Percentiles rank a stretch among this genome's conserved stretches.
These are phyloP conservation scores for Botryobasidium botryosum DNA, from an alignment of 768 basidiomycete species.

Conservation along the genomic window DNA sequence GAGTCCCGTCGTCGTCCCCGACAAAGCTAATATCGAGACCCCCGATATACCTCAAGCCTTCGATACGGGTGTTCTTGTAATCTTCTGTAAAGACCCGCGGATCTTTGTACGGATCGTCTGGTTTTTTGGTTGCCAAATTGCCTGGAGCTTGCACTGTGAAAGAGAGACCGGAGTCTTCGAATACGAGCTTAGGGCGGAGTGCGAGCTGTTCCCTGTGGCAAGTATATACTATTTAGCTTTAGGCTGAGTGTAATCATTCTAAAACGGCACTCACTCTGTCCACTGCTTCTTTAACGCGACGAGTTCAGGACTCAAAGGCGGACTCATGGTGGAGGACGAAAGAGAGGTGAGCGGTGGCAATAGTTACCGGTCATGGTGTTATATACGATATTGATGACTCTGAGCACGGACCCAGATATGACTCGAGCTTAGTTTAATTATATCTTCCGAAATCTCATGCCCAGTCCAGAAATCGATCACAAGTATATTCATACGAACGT, in stretches of 20 bases:
- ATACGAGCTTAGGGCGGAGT: conserved; percentile 1
- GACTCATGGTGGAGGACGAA: too few species aligned
- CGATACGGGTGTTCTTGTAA: neutral
- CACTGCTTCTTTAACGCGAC: too few species aligned
- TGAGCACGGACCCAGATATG: too few species aligned
- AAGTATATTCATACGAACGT: too few species aligned
- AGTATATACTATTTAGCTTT: neutral
- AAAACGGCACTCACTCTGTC: conserved; percentile 3
- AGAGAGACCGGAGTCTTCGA: conserved; percentile 6
- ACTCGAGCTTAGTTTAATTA: too few species aligned
- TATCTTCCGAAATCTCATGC: too few species aligned
- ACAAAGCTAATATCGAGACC: conserved; percentile 17
- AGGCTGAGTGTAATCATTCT: neutral
- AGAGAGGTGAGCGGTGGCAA: too few species aligned
- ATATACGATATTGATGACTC: too few species aligned
- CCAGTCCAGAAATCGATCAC: too few species aligned
- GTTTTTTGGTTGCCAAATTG: neutral
- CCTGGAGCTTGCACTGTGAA: neutral
- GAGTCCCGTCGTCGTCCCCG: neutral
- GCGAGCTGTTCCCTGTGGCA: conserved; percentile 4
- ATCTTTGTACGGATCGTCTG: neutral
- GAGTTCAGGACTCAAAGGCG: too few species aligned
- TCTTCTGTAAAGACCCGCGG: conserved; percentile 1
- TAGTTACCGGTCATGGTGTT: too few species aligned
- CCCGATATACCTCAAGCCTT: conserved; percentile 13